Conservation (phyloP, 805 yeast species). For the Schizosaccharomyces lindneri region DNA sequence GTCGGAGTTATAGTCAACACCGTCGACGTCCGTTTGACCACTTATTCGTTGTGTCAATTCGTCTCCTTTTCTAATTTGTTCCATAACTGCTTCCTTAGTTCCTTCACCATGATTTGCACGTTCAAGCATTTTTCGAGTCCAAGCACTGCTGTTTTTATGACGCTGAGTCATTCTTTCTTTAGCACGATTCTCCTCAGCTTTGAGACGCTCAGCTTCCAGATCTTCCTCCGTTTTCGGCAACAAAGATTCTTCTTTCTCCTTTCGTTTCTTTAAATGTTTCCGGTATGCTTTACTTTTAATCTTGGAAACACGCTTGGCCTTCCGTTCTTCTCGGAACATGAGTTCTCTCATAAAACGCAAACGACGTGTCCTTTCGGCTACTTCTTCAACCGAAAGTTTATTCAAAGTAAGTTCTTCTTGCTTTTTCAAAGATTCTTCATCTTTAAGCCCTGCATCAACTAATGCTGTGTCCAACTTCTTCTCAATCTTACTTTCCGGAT, state of each 20-base stretch:
- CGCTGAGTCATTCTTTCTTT: slow-evolving; percentile 77
- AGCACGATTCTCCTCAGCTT: slow-evolving; percentile 54
- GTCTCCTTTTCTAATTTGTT: slow-evolving; percentile 77
- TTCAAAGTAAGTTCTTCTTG: slow-evolving; percentile 75
- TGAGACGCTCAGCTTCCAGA: slow-evolving; percentile 28
- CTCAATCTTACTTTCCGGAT: slow-evolving; percentile 33
- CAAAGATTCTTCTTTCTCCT: slow-evolving; percentile 39
- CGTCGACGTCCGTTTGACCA: slow-evolving; percentile 30
- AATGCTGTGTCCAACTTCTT: slow-evolving; percentile 35
- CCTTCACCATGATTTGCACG: slow-evolving; percentile 35
- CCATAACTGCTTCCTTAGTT: slow-evolving; percentile 75
- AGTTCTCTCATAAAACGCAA: slow-evolving; percentile 79
- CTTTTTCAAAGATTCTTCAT: slow-evolving; percentile 52
- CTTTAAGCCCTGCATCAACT: slow-evolving; percentile 37
- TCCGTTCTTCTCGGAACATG: slow-evolving; percentile 84
- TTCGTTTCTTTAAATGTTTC: slow-evolving; percentile 64
- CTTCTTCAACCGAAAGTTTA: slow-evolving; percentile 54
- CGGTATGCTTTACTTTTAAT: slow-evolving; percentile 81
- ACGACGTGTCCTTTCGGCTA: slow-evolving; percentile 53
- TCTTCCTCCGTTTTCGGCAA: slow-evolving; percentile 28
- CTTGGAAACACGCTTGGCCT: slow-evolving; percentile 76
- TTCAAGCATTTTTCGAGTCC: slow-evolving; percentile 28
- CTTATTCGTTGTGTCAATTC: slow-evolving; percentile 43
- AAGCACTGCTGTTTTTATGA: slow-evolving; percentile 65
- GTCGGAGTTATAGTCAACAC: slow-evolving; percentile 13